Evolutionary conservation across 441 rosid species (phyloP).

Genomic region (Biscutella laevigata): DNA sequence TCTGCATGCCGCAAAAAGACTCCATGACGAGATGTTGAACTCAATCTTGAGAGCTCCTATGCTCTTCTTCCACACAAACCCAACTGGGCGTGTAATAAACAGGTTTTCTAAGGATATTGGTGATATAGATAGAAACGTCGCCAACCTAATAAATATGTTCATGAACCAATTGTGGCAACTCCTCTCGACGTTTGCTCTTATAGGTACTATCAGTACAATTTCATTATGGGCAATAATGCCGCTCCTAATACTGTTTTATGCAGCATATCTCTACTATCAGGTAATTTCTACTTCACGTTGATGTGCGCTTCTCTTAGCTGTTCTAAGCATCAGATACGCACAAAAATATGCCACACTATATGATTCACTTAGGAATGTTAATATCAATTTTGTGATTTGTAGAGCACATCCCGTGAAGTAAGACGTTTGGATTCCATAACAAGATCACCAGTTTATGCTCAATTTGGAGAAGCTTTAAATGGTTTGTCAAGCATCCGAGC

Average conservation of each 20-base stretch:
- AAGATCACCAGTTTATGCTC: slow-evolving; percentile 92
- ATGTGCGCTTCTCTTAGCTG: not conserved
- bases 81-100: slow-evolving; percentile 79
- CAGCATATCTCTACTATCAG: slow-evolving; percentile 90
- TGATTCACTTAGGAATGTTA: slow-evolving; percentile 3
- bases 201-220: slow-evolving; percentile 76
- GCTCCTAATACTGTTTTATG: slow-evolving; percentile 81
- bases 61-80: slow-evolving; percentile 93
- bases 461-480: slow-evolving; percentile 89
- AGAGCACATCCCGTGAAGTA: slow-evolving; percentile 91
- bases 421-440: slow-evolving; percentile 90
- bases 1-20: slow-evolving; percentile 67
- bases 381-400: slow-evolving; percentile 16
- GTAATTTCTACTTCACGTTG: slow-evolving; percentile 29
- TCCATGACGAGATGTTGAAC: slow-evolving; percentile 75
- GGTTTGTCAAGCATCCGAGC: slow-evolving; percentile 90
- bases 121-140: slow-evolving; percentile 79
- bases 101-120: slow-evolving; percentile 93
- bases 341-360: not conserved
- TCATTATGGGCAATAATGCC: slow-evolving; percentile 99
- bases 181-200: slow-evolving; percentile 80
- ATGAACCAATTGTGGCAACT: slow-evolving; percentile 80
- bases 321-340: not conserved
- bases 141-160: slow-evolving; percentile 55
- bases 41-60: slow-evolving; percentile 84